These are phyloP conservation scores for Linaria vulgaris DNA, from an alignment of 257 asterid species.

Conservation along the genomic window DNA sequence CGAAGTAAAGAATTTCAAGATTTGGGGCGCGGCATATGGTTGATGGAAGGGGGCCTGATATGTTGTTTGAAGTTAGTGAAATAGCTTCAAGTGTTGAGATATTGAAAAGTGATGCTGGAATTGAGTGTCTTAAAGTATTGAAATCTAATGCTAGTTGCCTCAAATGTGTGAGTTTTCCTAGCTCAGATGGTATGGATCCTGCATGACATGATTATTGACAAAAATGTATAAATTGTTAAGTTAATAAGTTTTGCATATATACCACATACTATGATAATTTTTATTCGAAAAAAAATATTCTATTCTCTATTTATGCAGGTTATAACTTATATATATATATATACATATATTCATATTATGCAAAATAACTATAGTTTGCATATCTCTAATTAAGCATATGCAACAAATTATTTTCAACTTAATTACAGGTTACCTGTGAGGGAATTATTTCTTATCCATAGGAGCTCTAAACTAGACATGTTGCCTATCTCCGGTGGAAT, in stretches of 20 bases:
- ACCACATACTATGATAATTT: no score
- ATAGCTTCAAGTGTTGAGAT: slow-evolving; percentile 4
- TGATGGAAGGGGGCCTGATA: slow-evolving; percentile 4
- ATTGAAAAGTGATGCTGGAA: slow-evolving; percentile 1
- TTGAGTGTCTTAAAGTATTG: neutral
- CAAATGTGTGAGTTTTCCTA: slow-evolving; percentile 4
- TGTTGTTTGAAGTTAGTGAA: neutral
- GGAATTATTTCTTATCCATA: neutral
- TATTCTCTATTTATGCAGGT: no score
- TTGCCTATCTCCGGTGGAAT: slow-evolving; percentile 15
- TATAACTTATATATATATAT: no score
- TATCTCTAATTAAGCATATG: no score
- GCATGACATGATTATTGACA: no score
- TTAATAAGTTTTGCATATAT: no score
- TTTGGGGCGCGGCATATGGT: neutral
- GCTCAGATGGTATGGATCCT: slow-evolving; percentile 7
- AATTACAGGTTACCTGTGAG: slow-evolving; percentile 16
- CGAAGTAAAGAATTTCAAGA: neutral
- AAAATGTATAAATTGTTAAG: no score
- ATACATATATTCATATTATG: no score
- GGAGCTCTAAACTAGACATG: slow-evolving; percentile 10
- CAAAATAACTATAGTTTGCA: no score
- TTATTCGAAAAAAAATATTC: no score
- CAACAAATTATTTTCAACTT: no score
- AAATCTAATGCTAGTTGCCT: neutral